phyloP scores from a whole-genome alignment of 2,329 filamentous ascomycete genomes.

The Chaetomium sp. region DNA sequence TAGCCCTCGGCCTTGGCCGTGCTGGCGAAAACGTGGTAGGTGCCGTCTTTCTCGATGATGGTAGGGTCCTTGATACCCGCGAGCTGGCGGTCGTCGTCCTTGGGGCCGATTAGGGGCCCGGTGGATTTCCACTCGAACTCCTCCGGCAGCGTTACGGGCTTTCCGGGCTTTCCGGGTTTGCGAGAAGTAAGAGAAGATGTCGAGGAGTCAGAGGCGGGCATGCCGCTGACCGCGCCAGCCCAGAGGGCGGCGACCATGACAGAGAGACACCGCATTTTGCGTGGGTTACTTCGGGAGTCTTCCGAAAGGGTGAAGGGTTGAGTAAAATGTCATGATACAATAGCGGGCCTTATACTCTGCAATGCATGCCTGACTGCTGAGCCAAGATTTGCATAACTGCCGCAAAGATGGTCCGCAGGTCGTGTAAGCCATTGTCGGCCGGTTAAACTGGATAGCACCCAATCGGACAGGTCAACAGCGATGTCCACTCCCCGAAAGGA shows the following conservation, averaged over 20 bases:
- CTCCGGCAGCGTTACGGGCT: background rate
- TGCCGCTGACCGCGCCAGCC: background rate
- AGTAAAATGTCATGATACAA: background rate
- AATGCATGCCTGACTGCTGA: background rate
- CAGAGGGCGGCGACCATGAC: conserved; percentile 1
- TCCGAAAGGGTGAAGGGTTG: background rate
- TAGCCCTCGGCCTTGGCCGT: conserved; percentile 32
- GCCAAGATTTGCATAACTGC: background rate
- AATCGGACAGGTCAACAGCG: background rate
- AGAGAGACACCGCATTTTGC: background rate
- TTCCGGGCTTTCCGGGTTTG: background rate
- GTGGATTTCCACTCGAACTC: conserved; percentile 19
- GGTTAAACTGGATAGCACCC: background rate
- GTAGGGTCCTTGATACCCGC: conserved; percentile 24
- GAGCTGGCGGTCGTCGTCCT: conserved; percentile 16
- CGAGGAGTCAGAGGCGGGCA: background rate
- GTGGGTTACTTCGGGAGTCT: background rate
- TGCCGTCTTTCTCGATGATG: conserved; percentile 22
- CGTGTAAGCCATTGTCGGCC: background rate
- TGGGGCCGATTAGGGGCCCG: conserved; percentile 16
- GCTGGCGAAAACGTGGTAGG: conserved; percentile 37
- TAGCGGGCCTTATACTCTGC: too few species aligned
- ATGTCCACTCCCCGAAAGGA: background rate
- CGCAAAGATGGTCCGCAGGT: background rate
- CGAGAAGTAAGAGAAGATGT: background rate